Evolutionary conservation across 495 filamentous ascomycete genomes (phyloP).

Genomic region (Articulospora tetracladia): DNA sequence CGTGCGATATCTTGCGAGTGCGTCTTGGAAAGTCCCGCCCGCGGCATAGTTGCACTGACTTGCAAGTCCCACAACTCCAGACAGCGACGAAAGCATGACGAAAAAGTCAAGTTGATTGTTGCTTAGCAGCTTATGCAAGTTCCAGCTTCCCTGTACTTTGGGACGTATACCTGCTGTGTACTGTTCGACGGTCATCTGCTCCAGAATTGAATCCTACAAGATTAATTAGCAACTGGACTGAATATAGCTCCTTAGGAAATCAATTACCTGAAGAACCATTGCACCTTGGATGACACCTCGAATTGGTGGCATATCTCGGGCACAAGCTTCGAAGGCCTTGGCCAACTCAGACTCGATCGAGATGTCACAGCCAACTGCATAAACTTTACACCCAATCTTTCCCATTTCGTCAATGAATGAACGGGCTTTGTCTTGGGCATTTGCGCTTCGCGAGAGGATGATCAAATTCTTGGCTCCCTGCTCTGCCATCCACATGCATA

Average conservation of each 20-base stretch:
- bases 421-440: constrained; percentile 12
- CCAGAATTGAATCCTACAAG: constrained; percentile 27
- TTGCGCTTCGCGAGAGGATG: constrained; percentile 46
- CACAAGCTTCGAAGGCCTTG: constrained; percentile 5
- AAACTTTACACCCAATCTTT: constrained; percentile 19
- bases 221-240: not conserved
- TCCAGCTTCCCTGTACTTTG: constrained; percentile 35
- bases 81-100: constrained; percentile 56
- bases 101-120: constrained; percentile 53
- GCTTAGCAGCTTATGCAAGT: constrained; percentile 36
- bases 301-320: constrained; percentile 29
- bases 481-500: constrained; percentile 45
- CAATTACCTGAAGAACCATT: constrained; percentile 41
- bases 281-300: constrained; percentile 43
- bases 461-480: constrained; percentile 52
- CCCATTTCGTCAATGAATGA: constrained; percentile 24
- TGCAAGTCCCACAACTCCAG: constrained; percentile 52
- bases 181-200: constrained; percentile 44
- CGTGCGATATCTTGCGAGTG: constrained; percentile 42
- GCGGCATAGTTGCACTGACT: constrained; percentile 64
- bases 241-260: not conserved
- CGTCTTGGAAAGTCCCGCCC: constrained; percentile 56
- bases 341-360: not conserved
- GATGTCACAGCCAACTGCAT: constrained; percentile 33
- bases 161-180: constrained; percentile 30